A percentile compares a stretch with the other conserved stretches of the same genome.
Evolutionary conservation across 371 early-diverging fungal species (phyloP).

Genomic region (Mortierella sp.): DNA sequence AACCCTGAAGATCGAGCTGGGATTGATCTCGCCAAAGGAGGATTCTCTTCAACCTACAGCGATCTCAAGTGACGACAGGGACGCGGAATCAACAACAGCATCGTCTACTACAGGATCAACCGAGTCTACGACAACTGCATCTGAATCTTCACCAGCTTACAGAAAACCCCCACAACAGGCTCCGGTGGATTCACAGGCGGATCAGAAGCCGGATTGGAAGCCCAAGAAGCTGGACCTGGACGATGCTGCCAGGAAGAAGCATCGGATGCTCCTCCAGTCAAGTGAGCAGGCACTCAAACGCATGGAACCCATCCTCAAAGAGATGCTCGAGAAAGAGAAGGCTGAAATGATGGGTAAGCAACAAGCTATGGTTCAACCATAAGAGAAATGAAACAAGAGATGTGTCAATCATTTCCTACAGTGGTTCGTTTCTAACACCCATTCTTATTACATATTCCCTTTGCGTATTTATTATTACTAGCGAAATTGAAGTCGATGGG

Average conservation of each 20-base stretch:
- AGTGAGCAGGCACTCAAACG: slow-evolving; percentile 52
- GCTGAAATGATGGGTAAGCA: slow-evolving; percentile 76
- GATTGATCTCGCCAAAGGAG: slow-evolving; percentile 48
- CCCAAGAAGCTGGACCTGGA: slow-evolving; percentile 36
- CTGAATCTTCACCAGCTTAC: slow-evolving; percentile 5
- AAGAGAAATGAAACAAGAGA: too few species aligned
- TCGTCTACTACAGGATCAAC: not conserved
- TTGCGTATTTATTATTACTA: slow-evolving; percentile 14
- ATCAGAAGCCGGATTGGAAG: not conserved
- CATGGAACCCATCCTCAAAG: slow-evolving; percentile 50
- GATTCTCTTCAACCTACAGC: too few species aligned
- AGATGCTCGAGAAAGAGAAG: slow-evolving; percentile 74
- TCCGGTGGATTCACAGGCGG: not conserved
- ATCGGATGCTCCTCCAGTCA: slow-evolving; percentile 36
- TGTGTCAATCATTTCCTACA: too few species aligned
- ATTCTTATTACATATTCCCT: not conserved
- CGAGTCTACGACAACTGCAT: not conserved
- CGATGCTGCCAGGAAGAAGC: slow-evolving; percentile 34
- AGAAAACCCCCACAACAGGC: not conserved
- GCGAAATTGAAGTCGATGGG: slow-evolving; percentile 82
- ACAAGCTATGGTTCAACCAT: not conserved
- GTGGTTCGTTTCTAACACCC: not conserved
- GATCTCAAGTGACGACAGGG: too few species aligned
- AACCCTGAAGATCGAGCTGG: slow-evolving; percentile 42
- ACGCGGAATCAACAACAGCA: not conserved